Evolutionary conservation across 371 early-diverging fungal genomes (phyloP), one percentile per base, ranked within the genome.

Genomic region (Basidiobolus heterosporus): DNA sequence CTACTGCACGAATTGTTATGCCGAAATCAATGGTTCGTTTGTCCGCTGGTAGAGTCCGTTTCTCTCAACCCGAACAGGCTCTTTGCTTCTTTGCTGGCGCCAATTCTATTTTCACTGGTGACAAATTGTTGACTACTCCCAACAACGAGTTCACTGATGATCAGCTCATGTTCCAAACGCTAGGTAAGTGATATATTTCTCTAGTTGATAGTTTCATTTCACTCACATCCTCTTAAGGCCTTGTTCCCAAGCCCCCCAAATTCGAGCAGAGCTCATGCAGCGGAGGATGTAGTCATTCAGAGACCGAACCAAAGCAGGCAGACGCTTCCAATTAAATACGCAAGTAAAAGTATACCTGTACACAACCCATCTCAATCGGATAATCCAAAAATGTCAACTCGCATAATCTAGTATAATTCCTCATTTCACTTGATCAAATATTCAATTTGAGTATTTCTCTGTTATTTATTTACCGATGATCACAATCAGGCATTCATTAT

Each of bases 41-140:
- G n/a, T 81, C 81, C 7, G 87, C 87, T 40, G 87, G 87, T 39
- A 76, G 87, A 51, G 80, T 86, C 35, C 69, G 79, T 3, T 82
- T 86, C 68, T 66, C 73, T 5, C 66, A 72, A 17, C 64, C 81
- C 4, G 87, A 86, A 57, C 84, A 83, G 50, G 78, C 82, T 18
- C 50, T 85, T 52, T 85, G 85, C 63, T 87, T 87, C 62, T 75
- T 83, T 74, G 79, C 84, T 8, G 88, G 88, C 50, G 88, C 88
- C 49, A 87, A 87, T 68, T 80, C 81, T 13, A 82, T 87, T 58
- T 87, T 87, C 54, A 87, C 88, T 13, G 88, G 88, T 48, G 85
- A 87, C 53, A 82, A 80, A 60, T 64, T 87, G 44, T 59, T 87
- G 55, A 87, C 88, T n/a, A 87, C 88, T 0, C 80, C 80, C 48